Evolutionary conservation across 805 yeast genomes (phyloP).

Genomic region (Candida anglica): DNA sequence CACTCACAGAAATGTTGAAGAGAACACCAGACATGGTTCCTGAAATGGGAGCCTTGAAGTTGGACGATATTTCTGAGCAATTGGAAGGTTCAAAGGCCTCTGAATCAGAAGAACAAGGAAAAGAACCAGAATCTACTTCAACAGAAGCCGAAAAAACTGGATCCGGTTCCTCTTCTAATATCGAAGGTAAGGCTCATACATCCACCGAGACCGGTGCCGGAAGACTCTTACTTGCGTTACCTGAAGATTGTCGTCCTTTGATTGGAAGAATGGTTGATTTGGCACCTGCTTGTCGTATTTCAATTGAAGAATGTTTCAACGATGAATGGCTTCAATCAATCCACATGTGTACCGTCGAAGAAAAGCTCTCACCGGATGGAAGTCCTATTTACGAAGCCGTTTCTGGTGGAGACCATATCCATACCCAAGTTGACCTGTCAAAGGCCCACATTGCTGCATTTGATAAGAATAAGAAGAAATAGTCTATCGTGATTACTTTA

Average conservation of each 20-base stretch:
- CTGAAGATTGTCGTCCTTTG: conserved; percentile 63
- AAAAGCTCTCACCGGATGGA: conserved; percentile 33
- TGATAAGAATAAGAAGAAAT: conserved; percentile 73
- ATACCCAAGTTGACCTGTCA: conserved; percentile 85
- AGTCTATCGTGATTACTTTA: too few relatives aligned
- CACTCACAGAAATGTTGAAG: conserved; percentile 52
- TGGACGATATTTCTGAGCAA: conserved; percentile 7
- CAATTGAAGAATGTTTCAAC: conserved; percentile 72
- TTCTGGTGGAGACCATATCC: conserved; percentile 62
- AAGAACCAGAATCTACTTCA: conserved; percentile 9
- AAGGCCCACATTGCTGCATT: conserved; percentile 94
- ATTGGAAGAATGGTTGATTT: conserved; percentile 75
- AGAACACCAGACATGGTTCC: conserved; percentile 16
- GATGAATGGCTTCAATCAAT: conserved; percentile 67
- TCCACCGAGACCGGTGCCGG: conserved; percentile 68
- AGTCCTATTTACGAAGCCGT: conserved; percentile 32
- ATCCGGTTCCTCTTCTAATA: conserved; percentile 8
- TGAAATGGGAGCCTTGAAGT: conserved; percentile 7
- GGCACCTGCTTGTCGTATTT: conserved; percentile 81
- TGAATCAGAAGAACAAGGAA: conserved; percentile 11
- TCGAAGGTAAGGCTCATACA: conserved; percentile 48
- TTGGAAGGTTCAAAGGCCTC: too few relatives aligned
- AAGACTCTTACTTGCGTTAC: conserved; percentile 64
- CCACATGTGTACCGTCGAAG: conserved; percentile 65
- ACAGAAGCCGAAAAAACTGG: conserved; percentile 11